Evolutionary conservation across 148 eudicot species (phyloP), one percentile per base, ranked within the genome.

Genomic region (Rhododendron simsii): DNA sequence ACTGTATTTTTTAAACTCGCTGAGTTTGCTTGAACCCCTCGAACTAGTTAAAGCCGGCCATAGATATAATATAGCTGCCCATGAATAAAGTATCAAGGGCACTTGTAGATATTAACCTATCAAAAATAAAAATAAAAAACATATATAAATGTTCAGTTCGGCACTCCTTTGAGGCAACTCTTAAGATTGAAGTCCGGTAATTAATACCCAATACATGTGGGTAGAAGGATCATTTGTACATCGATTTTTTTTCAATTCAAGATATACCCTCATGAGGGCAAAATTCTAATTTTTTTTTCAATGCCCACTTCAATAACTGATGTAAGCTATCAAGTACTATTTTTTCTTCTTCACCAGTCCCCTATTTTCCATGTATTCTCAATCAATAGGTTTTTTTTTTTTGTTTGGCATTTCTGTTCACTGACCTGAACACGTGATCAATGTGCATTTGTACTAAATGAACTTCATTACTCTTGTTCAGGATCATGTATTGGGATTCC

Each of bases 401-500:
- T 57, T 0, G 8, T 53, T 71, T 71, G 9, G 5, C 5, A 0
- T 20, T 78, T 78, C 57, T 78, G 35, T 78, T 78, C 44, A 59
- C 77, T 84, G 69, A 21, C 73, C 37, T 78, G 57, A 26, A 26
- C 57, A 47, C 30, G 7, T 47, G 20, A 26, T 78, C 3, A 1
- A 45, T 5, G n/a, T 47, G 81, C 81, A 76, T 57, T 67, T 81
- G 53, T 74, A 13, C 2, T 73, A 23, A 57, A 48, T 23, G 57
- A n/a, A 33, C 75, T 73, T 55, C 80, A 23, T 78, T 75, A 75
- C 65, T 78, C 45, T 81, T 71, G 77, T 89, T 74, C 94, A 98
- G 99, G 97, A 90, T 95, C 48, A 95, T 95, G 97, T 98, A 95
- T 85, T 98, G 98, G 99, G 98, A 95, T 88, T 91, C 99, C 1